Evolutionary conservation across 192 early-diverging fungal genomes (phyloP), one percentile per base, ranked within the genome.

Genomic region (Linderina pennispora): DNA sequence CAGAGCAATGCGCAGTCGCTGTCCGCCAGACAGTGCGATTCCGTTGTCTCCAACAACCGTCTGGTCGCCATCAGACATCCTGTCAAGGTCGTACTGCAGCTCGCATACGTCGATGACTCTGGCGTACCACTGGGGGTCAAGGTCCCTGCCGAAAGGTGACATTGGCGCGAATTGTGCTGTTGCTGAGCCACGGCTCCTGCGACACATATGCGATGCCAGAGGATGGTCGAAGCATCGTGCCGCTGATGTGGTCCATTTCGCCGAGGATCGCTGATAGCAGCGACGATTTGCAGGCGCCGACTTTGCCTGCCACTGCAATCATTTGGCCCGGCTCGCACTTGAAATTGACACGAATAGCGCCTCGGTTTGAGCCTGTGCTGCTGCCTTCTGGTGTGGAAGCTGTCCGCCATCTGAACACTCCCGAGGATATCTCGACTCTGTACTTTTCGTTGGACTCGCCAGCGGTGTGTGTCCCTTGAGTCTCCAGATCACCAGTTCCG

Each of bases 241-340:
- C 48, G 7, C 4, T 18, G 23, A 20, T 20, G 1, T 46, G 44
- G 9, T 14, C 10, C 62, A 80, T 85, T 64, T 95, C 91, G 35
- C 88, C 89, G 1, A 94, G 61, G 9, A 94, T 65, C 33, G 88
- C 85, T 6, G 78, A 43, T 2, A 94, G 52, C 23, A 97, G 50
- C 15, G 82, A 82, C 8, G 83, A 82, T 59, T 97, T 97, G 35
- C 94, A 92, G n/a, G 79, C 65, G 1, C 92, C 92, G 13, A 89
- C 94, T 17, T 76, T 62, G 6, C 94, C 94, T 33, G 83, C 81
- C 14, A 94, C 62, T 5, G 89, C 78, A 1, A 84, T 77, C 6
- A 91, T 66, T 39, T 84, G 76, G 28, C 75, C 75, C 10, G 45
- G 39, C 18, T 68, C 67, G 45, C 90, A 80, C 8, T 57, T 45